These are phyloP conservation scores for Cylindrotheca closterium DNA, from an alignment of 108 stramenopile species.

Conservation along the genomic window DNA sequence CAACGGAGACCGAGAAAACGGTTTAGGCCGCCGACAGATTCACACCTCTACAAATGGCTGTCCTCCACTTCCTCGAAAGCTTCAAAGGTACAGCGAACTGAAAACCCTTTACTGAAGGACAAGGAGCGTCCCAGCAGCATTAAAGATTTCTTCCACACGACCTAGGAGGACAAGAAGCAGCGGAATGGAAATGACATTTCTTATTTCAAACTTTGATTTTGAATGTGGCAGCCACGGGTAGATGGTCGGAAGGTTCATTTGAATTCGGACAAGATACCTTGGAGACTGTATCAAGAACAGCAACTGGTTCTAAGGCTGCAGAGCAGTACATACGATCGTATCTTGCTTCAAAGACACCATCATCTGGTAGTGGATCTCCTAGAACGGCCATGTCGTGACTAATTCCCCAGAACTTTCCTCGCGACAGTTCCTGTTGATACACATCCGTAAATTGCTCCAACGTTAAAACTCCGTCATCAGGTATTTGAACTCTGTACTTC, in stretches of 20 bases:
- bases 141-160: too few relatives aligned
- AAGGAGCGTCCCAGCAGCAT: too few relatives aligned
- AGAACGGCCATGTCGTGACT: conserved; percentile 83
- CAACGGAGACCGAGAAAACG: neutral
- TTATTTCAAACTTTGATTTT: neutral
- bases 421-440: conserved; percentile 74
- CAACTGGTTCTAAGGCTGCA: conserved; percentile 43
- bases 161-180: too few relatives aligned
- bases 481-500: conserved; percentile 51
- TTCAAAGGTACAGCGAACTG: too few relatives aligned
- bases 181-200: neutral
- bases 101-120: too few relatives aligned
- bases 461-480: conserved; percentile 58
- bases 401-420: conserved; percentile 95
- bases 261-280: conserved; percentile 73
- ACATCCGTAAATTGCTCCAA: conserved; percentile 70
- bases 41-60: neutral
- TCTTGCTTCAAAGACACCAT: conserved; percentile 71
- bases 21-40: neutral
- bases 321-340: conserved; percentile 89
- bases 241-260: conserved; percentile 86
- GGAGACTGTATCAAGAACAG: conserved; percentile 59
- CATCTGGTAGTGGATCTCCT: conserved; percentile 74
- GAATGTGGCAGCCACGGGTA: conserved; percentile 86
- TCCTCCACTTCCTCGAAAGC: neutral